A percentile compares a stretch with the other conserved stretches of the same genome.
These are phyloP conservation scores for Aspergillus brunneoviolaceus DNA, from an alignment of 2,329 filamentous ascomycete genomes.

Conservation along the genomic window DNA sequence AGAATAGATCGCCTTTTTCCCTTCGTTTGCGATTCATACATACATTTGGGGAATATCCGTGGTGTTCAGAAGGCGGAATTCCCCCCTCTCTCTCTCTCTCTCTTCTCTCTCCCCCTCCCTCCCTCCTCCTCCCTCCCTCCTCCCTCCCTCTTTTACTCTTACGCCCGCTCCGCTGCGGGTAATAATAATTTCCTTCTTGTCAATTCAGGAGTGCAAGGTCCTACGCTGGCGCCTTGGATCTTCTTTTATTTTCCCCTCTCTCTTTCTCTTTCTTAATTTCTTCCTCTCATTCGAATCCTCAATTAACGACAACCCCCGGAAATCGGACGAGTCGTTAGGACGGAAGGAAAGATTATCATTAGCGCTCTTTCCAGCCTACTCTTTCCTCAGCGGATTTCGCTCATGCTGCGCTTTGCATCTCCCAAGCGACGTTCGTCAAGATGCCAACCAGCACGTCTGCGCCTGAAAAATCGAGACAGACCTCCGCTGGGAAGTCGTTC, in stretches of 20 bases:
- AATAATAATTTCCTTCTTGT: constrained; percentile 13
- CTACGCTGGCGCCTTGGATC: constrained; percentile 6
- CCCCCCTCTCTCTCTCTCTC: not conserved
- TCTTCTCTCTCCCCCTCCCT: not conserved
- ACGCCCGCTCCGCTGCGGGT: constrained; percentile 24
- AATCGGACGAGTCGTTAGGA: constrained; percentile 11
- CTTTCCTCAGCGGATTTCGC: constrained; percentile 17
- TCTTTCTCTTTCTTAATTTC: no score
- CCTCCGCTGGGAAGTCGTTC: constrained; percentile 77
- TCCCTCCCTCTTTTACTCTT: constrained; percentile 17
- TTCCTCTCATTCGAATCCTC: constrained; percentile 15
- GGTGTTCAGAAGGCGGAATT: not conserved
- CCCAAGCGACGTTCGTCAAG: constrained; percentile 36
- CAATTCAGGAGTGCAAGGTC: constrained; percentile 18
- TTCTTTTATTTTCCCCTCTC: not conserved
- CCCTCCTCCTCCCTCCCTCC: not conserved
- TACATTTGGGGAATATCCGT: not conserved
- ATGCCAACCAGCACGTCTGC: constrained; percentile 60
- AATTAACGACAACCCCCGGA: constrained; percentile 19
- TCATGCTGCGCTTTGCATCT: constrained; percentile 37
- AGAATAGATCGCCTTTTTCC: not conserved
- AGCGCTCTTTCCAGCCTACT: no score
- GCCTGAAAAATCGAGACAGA: constrained; percentile 78
- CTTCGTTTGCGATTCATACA: not conserved
- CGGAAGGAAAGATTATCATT: not conserved